phyloP scores from a whole-genome alignment of 306 rosid species.

The Mimosa pudica region DNA sequence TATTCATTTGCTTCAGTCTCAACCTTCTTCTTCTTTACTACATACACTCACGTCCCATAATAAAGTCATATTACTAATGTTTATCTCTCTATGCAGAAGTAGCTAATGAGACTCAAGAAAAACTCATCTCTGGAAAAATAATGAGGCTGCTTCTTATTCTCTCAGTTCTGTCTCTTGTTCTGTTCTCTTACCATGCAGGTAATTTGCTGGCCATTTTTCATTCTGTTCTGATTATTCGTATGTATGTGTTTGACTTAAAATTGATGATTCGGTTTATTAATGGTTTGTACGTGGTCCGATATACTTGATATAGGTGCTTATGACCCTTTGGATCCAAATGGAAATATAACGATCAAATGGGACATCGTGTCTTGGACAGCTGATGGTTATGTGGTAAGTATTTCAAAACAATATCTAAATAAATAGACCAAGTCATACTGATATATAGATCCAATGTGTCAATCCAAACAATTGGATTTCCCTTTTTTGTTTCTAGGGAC shows the following conservation, averaged over 20 bases:
- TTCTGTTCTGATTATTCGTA: neutral
- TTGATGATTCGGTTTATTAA: neutral
- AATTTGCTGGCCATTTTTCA: neutral
- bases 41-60: neutral
- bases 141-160: constrained; percentile 61
- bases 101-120: neutral
- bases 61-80: constrained; percentile 6
- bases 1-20: constrained; percentile 23
- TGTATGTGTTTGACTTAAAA: neutral
- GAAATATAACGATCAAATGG: constrained; percentile 92
- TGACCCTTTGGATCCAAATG: constrained; percentile 97
- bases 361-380: constrained; percentile 96
- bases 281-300: constrained; percentile 18
- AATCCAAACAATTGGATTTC: neutral
- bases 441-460: neutral
- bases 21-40: constrained; percentile 33
- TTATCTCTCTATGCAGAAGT: neutral
- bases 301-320: constrained; percentile 52
- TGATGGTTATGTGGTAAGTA: constrained; percentile 89
- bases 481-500: no score
- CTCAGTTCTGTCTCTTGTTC: constrained; percentile 46
- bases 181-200: constrained; percentile 65
- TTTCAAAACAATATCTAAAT: neutral
- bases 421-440: neutral
- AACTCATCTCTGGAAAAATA: constrained; percentile 8